Evolutionary conservation across 1,284 basidiomycete genomes (phyloP).

Genomic region (Naganishia albida): DNA sequence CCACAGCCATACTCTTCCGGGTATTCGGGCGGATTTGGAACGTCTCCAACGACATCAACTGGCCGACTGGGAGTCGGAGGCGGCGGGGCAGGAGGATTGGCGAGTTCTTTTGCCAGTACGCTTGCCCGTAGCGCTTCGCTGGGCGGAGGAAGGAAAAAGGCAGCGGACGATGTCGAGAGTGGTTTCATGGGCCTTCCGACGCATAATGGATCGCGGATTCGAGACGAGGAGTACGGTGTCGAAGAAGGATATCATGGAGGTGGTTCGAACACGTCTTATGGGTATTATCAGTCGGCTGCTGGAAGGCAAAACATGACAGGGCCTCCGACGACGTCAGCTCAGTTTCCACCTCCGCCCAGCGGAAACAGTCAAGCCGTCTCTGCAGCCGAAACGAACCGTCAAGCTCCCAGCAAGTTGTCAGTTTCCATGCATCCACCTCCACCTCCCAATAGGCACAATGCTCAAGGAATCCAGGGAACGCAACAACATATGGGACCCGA

Average conservation of each 20-base stretch:
- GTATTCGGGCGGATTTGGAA: slow-evolving; percentile 5
- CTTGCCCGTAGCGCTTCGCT: slow-evolving; percentile 28
- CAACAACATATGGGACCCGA: background rate
- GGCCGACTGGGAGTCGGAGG: slow-evolving; percentile 16
- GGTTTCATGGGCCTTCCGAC: slow-evolving; percentile 24
- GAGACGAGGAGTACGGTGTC: slow-evolving; percentile 23
- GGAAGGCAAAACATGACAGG: slow-evolving; percentile 8
- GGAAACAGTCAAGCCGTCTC: background rate
- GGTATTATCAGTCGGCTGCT: slow-evolving; percentile 5
- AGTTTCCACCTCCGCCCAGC: slow-evolving; percentile 10
- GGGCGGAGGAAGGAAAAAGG: slow-evolving; percentile 26
- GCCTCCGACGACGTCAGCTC: background rate
- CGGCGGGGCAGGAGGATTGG: slow-evolving; percentile 14
- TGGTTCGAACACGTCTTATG: background rate
- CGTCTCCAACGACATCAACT: slow-evolving; percentile 14
- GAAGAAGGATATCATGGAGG: slow-evolving; percentile 17
- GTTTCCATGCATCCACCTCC: slow-evolving; percentile 19
- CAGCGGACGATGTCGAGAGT: slow-evolving; percentile 27
- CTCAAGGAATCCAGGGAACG: background rate
- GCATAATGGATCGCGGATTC: background rate
- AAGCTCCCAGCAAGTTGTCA: slow-evolving; percentile 21
- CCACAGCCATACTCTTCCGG: slow-evolving; percentile 5
- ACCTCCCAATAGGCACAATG: slow-evolving; percentile 1
- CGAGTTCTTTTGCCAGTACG: slow-evolving; percentile 21
- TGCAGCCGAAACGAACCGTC: slow-evolving; percentile 2